A percentile compares a stretch with the other conserved stretches of the same genome.
Evolutionary conservation across 2,329 filamentous ascomycete genomes (phyloP).

Genomic region (Colletotrichum somersetense): DNA sequence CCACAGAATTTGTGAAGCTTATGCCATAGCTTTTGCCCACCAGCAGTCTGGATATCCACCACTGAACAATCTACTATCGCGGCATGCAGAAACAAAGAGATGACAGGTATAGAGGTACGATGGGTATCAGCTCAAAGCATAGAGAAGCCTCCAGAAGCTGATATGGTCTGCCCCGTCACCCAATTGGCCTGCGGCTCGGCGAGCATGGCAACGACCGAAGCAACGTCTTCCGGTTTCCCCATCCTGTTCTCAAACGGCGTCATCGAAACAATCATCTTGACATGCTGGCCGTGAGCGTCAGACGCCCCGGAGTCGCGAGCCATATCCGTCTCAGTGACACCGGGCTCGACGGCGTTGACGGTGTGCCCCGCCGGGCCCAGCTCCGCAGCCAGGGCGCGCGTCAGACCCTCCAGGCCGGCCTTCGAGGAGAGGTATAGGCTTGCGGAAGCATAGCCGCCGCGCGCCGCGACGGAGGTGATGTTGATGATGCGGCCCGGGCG

Average conservation of each 20-base stretch:
- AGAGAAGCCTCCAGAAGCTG: conserved; percentile 18
- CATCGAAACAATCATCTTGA: conserved; percentile 12
- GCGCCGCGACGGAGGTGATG: conserved; percentile 28
- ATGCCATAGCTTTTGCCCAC: not conserved
- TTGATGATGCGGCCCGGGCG: conserved; percentile 27
- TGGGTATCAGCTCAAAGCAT: not conserved
- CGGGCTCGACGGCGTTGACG: conserved; percentile 24
- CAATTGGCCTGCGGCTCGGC: conserved; percentile 20
- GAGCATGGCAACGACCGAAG: conserved; percentile 21
- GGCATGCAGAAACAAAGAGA: not conserved
- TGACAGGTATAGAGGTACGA: too few relatives aligned
- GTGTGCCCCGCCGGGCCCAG: conserved; percentile 26
- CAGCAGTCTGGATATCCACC: not conserved
- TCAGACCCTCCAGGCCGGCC: conserved; percentile 26
- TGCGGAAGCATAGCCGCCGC: conserved; percentile 9
- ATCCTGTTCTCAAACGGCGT: conserved; percentile 29
- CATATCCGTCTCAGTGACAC: conserved; percentile 27
- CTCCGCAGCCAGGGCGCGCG: conserved; percentile 21
- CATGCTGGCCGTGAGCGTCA: conserved; percentile 4
- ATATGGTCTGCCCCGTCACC: conserved; percentile 28
- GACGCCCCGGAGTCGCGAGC: conserved; percentile 5
- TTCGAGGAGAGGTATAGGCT: conserved; percentile 25
- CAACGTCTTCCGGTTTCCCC: conserved; percentile 26
- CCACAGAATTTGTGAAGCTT: not conserved
- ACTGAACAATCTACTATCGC: not conserved